Evolutionary conservation across 345 rosid genomes (phyloP).

Genomic region (Eucalyptus guilfoylei): DNA sequence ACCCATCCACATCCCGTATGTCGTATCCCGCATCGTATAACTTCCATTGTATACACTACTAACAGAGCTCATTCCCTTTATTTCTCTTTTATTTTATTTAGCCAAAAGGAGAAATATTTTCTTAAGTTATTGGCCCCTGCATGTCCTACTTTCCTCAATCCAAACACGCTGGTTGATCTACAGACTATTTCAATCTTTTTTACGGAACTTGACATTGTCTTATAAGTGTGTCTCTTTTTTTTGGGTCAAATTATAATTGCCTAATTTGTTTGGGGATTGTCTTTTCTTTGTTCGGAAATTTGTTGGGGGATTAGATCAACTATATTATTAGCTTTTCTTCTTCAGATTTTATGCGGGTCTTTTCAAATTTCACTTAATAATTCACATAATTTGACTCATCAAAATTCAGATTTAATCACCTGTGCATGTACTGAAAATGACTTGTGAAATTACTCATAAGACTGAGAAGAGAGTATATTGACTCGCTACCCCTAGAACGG

Average conservation of each 20-base stretch:
- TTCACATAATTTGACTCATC: neutral
- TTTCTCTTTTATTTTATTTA: neutral
- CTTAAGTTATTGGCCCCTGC: neutral
- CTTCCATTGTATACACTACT: neutral
- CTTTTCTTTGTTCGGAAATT: neutral
- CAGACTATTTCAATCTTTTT: neutral
- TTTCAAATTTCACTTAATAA: neutral
- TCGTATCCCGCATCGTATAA: neutral
- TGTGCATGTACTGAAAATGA: neutral
- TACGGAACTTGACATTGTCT: neutral
- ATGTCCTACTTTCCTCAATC: neutral
- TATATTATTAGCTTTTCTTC: neutral
- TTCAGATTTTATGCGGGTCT: neutral
- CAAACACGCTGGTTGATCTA: neutral
- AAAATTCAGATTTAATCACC: neutral
- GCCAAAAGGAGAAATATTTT: neutral
- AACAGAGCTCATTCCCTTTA: neutral
- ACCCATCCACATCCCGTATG: no score
- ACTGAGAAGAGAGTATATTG: neutral
- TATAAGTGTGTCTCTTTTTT: neutral
- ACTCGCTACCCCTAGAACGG: neutral
- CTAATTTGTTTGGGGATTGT: no score
- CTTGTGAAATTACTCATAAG: neutral
- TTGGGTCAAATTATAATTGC: no score
- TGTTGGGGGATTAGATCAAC: neutral